Evolutionary conservation across 352 stramenopile species (phyloP).

Genomic region (Globisporangium uncinulatum): DNA sequence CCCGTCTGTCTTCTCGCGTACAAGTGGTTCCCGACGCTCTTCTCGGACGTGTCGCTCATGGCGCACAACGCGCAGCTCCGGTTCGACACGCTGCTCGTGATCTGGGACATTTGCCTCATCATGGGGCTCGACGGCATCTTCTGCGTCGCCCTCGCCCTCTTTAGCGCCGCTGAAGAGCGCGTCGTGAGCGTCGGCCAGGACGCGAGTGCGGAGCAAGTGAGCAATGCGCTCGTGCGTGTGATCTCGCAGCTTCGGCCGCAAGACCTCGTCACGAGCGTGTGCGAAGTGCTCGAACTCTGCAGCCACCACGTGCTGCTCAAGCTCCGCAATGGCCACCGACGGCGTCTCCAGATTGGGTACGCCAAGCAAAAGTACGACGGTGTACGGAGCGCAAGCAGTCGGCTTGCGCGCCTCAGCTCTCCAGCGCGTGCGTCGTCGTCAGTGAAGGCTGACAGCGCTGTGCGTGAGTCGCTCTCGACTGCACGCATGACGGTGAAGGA

Average conservation of each 20-base stretch:
- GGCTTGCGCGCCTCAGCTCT: background rate
- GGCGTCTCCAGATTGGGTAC: slow-evolving; percentile 49
- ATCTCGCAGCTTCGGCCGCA: slow-evolving; percentile 42
- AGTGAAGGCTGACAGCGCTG: background rate
- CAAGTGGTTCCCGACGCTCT: slow-evolving; percentile 87
- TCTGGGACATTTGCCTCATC: slow-evolving; percentile 78
- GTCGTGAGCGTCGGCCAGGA: slow-evolving; percentile 34
- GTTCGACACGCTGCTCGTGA: slow-evolving; percentile 67
- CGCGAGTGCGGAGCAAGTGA: slow-evolving; percentile 58
- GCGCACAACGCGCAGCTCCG: slow-evolving; percentile 66
- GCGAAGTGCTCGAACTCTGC: slow-evolving; percentile 74
- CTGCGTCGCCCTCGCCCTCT: slow-evolving; percentile 62
- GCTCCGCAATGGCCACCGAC: slow-evolving; percentile 68
- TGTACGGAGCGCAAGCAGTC: background rate
- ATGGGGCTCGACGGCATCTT: slow-evolving; percentile 81
- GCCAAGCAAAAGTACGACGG: slow-evolving; percentile 16
- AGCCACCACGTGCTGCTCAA: slow-evolving; percentile 72
- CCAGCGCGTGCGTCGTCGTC: background rate
- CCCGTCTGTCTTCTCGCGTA: slow-evolving; percentile 78
- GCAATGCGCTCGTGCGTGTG: slow-evolving; percentile 46
- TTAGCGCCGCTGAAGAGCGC: slow-evolving; percentile 50
- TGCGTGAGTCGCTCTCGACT: background rate
- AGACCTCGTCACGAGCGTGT: slow-evolving; percentile 70
- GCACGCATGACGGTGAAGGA: slow-evolving; percentile 53
- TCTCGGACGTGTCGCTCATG: slow-evolving; percentile 77